phyloP scores from a whole-genome alignment of 371 early-diverging fungal species.

The Lichtheimia ornata region DNA sequence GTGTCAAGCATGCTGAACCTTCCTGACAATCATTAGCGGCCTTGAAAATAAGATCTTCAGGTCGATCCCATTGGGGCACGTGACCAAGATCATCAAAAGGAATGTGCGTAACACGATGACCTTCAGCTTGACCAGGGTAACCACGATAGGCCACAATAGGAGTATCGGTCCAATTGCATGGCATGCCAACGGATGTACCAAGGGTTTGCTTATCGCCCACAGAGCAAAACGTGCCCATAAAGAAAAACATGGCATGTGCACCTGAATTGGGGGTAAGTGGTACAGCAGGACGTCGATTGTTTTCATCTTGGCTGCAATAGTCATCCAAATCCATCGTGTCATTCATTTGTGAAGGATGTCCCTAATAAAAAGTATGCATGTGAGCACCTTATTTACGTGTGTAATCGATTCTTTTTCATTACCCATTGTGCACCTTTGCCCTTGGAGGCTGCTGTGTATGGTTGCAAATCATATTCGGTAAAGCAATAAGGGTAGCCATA shows the following conservation, averaged over 20 bases:
- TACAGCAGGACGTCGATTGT: slow-evolving; percentile 31
- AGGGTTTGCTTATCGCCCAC: slow-evolving; percentile 31
- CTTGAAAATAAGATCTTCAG: slow-evolving; percentile 35
- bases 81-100: slow-evolving; percentile 49
- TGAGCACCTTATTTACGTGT: neutral
- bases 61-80: slow-evolving; percentile 39
- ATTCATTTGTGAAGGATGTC: slow-evolving; percentile 42
- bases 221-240: slow-evolving; percentile 44
- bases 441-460: slow-evolving; percentile 19
- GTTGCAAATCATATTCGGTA: slow-evolving; percentile 30
- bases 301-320: slow-evolving; percentile 27
- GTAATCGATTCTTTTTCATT: neutral
- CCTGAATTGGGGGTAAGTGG: slow-evolving; percentile 25
- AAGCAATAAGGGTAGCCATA: slow-evolving; percentile 49
- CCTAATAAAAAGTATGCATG: slow-evolving; percentile 8
- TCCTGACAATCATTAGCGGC: slow-evolving; percentile 22
- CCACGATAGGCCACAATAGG: slow-evolving; percentile 44
- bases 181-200: slow-evolving; percentile 49
- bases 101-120: slow-evolving; percentile 39
- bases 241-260: slow-evolving; percentile 36
- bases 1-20: slow-evolving; percentile 26
- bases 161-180: slow-evolving; percentile 54
- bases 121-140: slow-evolving; percentile 17
- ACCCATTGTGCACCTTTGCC: slow-evolving; percentile 41
- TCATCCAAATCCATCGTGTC: slow-evolving; percentile 28